Conservation (phyloP, 1,284 basidiomycete species). For the Prillingera fragicola region DNA sequence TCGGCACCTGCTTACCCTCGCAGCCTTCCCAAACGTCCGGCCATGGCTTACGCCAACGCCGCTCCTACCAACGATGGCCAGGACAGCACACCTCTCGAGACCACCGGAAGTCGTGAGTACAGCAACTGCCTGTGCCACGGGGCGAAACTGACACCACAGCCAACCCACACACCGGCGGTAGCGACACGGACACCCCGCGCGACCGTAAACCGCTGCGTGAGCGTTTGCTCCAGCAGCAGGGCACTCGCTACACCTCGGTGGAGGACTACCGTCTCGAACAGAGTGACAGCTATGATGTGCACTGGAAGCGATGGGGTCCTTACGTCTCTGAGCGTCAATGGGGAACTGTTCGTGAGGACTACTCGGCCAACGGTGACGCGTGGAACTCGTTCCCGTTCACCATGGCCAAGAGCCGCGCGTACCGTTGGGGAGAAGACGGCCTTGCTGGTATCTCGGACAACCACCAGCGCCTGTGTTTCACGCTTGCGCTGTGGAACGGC, state of each 20-base stretch:
- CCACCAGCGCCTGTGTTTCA: constrained; percentile 86
- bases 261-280: constrained; percentile 56
- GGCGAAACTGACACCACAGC: constrained; percentile 14
- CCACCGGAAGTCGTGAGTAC: neutral
- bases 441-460: constrained; percentile 96
- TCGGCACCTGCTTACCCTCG: neutral
- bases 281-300: constrained; percentile 60
- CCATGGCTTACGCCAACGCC: no score
- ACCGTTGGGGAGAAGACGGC: constrained; percentile 98
- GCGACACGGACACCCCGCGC: constrained; percentile 39
- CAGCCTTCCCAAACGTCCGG: constrained; percentile 12
- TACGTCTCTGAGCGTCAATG: constrained; percentile 96
- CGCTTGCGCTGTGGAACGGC: constrained; percentile 89
- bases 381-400: constrained; percentile 98
- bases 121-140: no score
- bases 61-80: no score
- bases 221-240: constrained; percentile 34
- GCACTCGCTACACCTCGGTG: constrained; percentile 44
- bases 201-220: constrained; percentile 38
- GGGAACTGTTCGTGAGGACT: constrained; percentile 98
- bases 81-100: no score
- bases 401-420: constrained; percentile 86
- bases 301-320: constrained; percentile 99
- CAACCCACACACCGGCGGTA: constrained; percentile 17
- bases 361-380: constrained; percentile 91